These are phyloP conservation scores for Lecanicillium sp. DNA, from an alignment of 2,329 filamentous ascomycete genomes.

Conservation along the genomic window DNA sequence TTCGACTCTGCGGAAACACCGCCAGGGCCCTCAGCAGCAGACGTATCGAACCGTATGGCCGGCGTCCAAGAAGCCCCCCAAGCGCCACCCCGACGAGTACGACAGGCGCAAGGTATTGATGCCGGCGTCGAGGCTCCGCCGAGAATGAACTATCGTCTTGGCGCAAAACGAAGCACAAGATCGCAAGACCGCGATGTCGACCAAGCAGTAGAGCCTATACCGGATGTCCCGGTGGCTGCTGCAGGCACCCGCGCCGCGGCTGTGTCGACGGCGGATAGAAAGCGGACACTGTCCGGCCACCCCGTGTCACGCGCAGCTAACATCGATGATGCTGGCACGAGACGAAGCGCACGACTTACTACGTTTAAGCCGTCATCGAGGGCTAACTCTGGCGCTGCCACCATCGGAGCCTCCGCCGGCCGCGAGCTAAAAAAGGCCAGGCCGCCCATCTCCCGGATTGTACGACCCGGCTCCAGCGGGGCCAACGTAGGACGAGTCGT, in stretches of 20 bases:
- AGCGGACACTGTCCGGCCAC: conserved; percentile 89
- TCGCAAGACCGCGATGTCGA: conserved; percentile 32
- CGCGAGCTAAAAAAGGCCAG: conserved; percentile 80
- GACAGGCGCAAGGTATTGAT: conserved; percentile 48
- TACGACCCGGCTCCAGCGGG: conserved; percentile 59
- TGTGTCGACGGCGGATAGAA: conserved; percentile 56
- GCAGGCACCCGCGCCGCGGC: conserved; percentile 34
- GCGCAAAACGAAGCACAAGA: conserved; percentile 36
- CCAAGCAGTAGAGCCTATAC: conserved; percentile 30
- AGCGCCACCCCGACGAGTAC: conserved; percentile 47
- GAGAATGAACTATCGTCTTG: conserved; percentile 55
- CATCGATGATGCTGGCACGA: conserved; percentile 52
- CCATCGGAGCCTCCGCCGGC: conserved; percentile 51
- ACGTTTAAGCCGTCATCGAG: conserved; percentile 65
- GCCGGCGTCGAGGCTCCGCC: conserved; percentile 52
- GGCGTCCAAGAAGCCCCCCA: conserved; percentile 41
- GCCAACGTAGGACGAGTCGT: conserved; percentile 79
- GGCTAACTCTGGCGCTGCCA: conserved; percentile 50
- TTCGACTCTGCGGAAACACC: conserved; percentile 61
- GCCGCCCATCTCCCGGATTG: conserved; percentile 59
- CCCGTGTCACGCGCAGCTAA: conserved; percentile 48
- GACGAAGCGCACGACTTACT: conserved; percentile 66
- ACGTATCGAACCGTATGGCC: conserved; percentile 19
- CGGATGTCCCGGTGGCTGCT: conserved; percentile 34
- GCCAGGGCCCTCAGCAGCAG: conserved; percentile 20